These are phyloP conservation scores for Aegilops longissima DNA, from an alignment of 176 grass and related monocot species.

Conservation along the genomic window DNA sequence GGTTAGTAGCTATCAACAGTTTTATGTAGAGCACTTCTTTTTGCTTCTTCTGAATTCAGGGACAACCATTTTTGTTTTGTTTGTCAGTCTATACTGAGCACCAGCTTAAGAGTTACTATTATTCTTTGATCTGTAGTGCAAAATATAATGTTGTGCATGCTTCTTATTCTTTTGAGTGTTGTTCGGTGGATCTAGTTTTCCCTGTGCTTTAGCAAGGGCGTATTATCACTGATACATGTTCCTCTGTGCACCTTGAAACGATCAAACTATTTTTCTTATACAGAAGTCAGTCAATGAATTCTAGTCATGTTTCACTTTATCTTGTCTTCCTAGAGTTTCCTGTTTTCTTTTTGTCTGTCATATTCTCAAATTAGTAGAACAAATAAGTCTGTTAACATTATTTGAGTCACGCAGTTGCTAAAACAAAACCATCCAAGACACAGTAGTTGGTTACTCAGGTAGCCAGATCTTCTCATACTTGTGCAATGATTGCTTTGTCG, in stretches of 20 bases:
- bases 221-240: not conserved
- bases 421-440: not conserved
- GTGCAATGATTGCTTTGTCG: not conserved
- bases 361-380: not conserved
- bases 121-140: no score
- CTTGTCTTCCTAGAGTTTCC: not conserved
- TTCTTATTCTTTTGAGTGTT: not conserved
- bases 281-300: no score
- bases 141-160: not conserved
- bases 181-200: not conserved
- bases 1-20: slow-evolving; percentile 40
- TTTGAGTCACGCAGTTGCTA: not conserved
- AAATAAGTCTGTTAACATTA: not conserved
- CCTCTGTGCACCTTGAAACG: not conserved
- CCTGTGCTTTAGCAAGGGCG: not conserved
- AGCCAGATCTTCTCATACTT: not conserved
- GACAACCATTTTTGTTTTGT: not conserved
- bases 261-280: no score
- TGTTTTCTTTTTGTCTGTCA: not conserved
- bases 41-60: not conserved
- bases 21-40: not conserved
- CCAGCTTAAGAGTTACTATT: not conserved
- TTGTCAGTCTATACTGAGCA: not conserved
- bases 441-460: not conserved
- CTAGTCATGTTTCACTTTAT: no score